Conservation (phyloP, 305 asterid species). For the Fraxinus velutina region DNA sequence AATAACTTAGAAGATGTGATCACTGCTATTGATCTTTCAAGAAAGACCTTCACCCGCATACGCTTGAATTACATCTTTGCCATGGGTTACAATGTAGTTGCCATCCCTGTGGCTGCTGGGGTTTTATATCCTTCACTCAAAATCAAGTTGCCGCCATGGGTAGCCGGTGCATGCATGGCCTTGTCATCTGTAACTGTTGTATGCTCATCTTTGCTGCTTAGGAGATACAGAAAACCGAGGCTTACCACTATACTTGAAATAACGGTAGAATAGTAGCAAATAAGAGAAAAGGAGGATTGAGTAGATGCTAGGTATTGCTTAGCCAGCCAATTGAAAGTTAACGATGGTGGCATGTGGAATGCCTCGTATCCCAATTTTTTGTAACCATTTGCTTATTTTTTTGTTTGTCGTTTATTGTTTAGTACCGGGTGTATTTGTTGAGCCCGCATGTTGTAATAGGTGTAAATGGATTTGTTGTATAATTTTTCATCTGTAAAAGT, state of each 20-base stretch:
- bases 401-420: neutral
- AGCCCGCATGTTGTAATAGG: neutral
- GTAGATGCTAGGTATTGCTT: slow-evolving; percentile 10
- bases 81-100: slow-evolving; percentile 73
- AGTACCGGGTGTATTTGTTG: neutral
- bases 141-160: slow-evolving; percentile 90
- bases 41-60: slow-evolving; percentile 79
- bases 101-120: slow-evolving; percentile 93
- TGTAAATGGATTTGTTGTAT: slow-evolving; percentile 38
- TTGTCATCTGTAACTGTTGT: slow-evolving; percentile 91
- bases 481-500: neutral
- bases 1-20: slow-evolving; percentile 93
- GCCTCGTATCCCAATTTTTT: slow-evolving; percentile 8
- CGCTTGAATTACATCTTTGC: slow-evolving; percentile 81
- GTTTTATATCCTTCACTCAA: slow-evolving; percentile 65
- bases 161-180: slow-evolving; percentile 99
- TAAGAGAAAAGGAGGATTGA: neutral
- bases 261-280: slow-evolving; percentile 69
- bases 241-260: slow-evolving; percentile 83
- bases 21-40: slow-evolving; percentile 88
- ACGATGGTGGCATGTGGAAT: neutral
- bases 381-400: neutral
- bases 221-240: slow-evolving; percentile 84
- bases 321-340: slow-evolving; percentile 9
- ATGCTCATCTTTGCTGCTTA: slow-evolving; percentile 86